Conservation (phyloP, 2,329 filamentous ascomycete genomes). For the Paecilomyces variotii region DNA sequence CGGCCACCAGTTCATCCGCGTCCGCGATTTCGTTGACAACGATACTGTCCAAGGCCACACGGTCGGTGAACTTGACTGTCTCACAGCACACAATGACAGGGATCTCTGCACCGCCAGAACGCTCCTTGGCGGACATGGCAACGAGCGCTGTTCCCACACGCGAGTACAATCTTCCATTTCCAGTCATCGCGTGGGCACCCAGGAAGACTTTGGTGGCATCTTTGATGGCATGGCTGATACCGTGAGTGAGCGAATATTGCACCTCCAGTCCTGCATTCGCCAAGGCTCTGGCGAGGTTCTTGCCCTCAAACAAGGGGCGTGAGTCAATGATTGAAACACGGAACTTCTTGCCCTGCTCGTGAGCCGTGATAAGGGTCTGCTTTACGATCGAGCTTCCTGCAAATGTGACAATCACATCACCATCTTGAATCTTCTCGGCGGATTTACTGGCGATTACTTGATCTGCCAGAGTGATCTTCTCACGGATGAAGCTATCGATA, state of each 20-base stretch:
- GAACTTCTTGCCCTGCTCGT: constrained; percentile 63
- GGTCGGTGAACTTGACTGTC: constrained; percentile 88
- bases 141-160: constrained; percentile 80
- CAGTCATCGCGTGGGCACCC: constrained; percentile 90
- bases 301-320: constrained; percentile 61
- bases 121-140: constrained; percentile 69
- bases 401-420: constrained; percentile 79
- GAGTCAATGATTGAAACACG: constrained; percentile 78
- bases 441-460: constrained; percentile 75
- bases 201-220: constrained; percentile 68
- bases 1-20: constrained; percentile 54
- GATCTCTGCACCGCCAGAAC: constrained; percentile 49
- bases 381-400: constrained; percentile 81
- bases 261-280: constrained; percentile 64
- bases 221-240: constrained; percentile 64
- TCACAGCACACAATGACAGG: constrained; percentile 88
- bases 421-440: constrained; percentile 65
- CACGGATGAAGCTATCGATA: constrained; percentile 84
- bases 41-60: constrained; percentile 83
- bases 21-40: constrained; percentile 89
- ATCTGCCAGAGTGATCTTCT: constrained; percentile 81
- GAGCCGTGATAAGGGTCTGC: constrained; percentile 67
- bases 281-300: constrained; percentile 63
- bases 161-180: constrained; percentile 84
- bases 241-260: constrained; percentile 73